These are phyloP conservation scores for Smittium culicis DNA, from an alignment of 371 early-diverging fungal species.

Conservation along the genomic window DNA sequence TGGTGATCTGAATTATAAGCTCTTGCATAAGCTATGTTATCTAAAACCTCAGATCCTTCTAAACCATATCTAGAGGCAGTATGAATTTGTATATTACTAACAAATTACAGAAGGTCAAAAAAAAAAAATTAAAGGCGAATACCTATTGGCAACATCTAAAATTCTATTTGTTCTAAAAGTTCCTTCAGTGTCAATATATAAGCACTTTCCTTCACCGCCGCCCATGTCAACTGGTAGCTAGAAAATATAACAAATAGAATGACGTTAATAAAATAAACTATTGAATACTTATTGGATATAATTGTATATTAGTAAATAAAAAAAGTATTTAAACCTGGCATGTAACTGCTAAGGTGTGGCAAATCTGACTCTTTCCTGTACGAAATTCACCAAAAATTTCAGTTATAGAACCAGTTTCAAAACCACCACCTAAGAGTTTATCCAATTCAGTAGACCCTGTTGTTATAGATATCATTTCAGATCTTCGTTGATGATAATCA, in stretches of 20 bases:
- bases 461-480: constrained; percentile 73
- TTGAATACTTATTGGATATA: too few relatives aligned
- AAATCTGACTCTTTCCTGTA: constrained; percentile 98
- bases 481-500: constrained; percentile 78
- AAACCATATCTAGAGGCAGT: constrained; percentile 45
- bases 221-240: too few relatives aligned
- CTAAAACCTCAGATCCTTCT: constrained; percentile 77
- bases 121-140: constrained; percentile 20
- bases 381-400: constrained; percentile 99
- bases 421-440: constrained; percentile 89
- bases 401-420: constrained; percentile 98
- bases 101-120: neutral
- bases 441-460: constrained; percentile 96
- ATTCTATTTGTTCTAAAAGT: constrained; percentile 95
- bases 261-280: too few relatives aligned
- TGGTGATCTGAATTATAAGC: constrained; percentile 99
- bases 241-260: too few relatives aligned
- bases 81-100: constrained; percentile 20
- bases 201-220: too few relatives aligned
- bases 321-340: constrained; percentile 72
- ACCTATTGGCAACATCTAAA: constrained; percentile 77
- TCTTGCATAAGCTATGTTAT: constrained; percentile 93
- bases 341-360: constrained; percentile 96
- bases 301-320: too few relatives aligned
- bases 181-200: constrained; percentile 99